Base-by-base conservation (phyloP, 768 basidiomycete genomes). In the Tulasnella calospora region DNA sequence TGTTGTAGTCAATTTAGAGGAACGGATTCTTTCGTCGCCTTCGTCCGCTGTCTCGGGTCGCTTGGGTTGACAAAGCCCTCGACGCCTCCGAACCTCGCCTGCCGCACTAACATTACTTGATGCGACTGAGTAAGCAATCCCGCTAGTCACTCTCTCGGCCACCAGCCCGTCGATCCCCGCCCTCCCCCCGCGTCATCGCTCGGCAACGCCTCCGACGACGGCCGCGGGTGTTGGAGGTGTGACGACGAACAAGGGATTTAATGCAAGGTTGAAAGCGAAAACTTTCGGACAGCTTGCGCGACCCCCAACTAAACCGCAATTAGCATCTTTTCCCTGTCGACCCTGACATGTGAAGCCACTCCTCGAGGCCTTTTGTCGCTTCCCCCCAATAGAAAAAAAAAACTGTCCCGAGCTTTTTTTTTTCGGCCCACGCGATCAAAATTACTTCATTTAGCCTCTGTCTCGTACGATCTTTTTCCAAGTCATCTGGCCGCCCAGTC, bases 341-440 rank as follows among this genome's bases (percentile, higher is more conserved):
- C 61, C 61, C 61, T 67, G 61, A 67, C 61, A 67, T 67, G 61
- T 67, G 61, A 67, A 67, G 61, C 61, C 61, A 67, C 61, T 61
- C 57, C 61, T 33, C 30, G 61, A 67, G 61, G 61, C 61, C 61
- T 67, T n/a, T 67, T 67, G 51, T 51, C 51, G n/a, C 9, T 33
- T 35, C 12, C 30, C 57, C 61, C 61, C 61, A 67, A 67, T 67
- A 67, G 61, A 67, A 67, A 67, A 67, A 67, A 67, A 27, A 30
- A 30, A n/a, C 15, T 17, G 21, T 33, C 17, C 30, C 10, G 4
- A 15, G 33, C 27, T 67, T 67, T 67, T 67, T 27, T 67, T 12
- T n/a, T 55, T 19, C n/a, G 3, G 61, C 27, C 61, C 61, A 67
- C 61, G 61, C 61, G 61, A 67, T 35, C 61, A 67, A 61, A 30